Evolutionary conservation across 1,139 yeast genomes (phyloP), one percentile per base, ranked within the genome.

Genomic region (Suhomyces anneliseae): DNA sequence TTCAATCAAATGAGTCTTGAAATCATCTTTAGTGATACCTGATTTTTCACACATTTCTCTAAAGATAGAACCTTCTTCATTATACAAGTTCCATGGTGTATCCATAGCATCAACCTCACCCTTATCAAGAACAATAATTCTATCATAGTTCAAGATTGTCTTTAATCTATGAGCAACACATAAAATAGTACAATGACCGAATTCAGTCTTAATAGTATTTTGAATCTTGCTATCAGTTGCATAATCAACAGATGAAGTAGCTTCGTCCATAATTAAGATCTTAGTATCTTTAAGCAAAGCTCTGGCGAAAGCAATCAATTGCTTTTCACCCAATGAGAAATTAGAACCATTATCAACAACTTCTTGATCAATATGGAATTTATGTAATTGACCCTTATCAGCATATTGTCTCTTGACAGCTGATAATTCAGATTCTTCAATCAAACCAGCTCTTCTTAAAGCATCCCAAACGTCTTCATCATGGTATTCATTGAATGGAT

Each of bases 191-290:
- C 90, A 82, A 42, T 78, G 62, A 8, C 67, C 59, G 58, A 86
- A 85, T 59, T 85, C 89, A 7, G 65, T 68, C 2, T 72, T 71
- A 52, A 86, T 83, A 19, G 87, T 82, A 4, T 68, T 55, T 64
- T 87, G 93, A 54, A 87, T 83, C 58, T 77, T 78, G 38, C 77
- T 72, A 62, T 87, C 93, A 0, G 93, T 85, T 54, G 81, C 87
- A 58, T 83, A 83, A 61, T 87, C 93, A 36, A 87, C 90, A 15
- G 85, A 80, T 0, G 93, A 85, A 0, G 95, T 87, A 12, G 93
- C 93, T 62, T 87, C 95, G 60, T 87, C 95, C 46, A 87, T 64
- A 46, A 87, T 81, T 51, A 87, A 68, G 48, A 87, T 80, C 57
- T 76, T 80, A 2, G 88, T 71, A 38, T 79, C 73, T 50, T 87